phyloP scores from a whole-genome alignment of 257 asterid species.

The Ajuga chamaepitys region DNA sequence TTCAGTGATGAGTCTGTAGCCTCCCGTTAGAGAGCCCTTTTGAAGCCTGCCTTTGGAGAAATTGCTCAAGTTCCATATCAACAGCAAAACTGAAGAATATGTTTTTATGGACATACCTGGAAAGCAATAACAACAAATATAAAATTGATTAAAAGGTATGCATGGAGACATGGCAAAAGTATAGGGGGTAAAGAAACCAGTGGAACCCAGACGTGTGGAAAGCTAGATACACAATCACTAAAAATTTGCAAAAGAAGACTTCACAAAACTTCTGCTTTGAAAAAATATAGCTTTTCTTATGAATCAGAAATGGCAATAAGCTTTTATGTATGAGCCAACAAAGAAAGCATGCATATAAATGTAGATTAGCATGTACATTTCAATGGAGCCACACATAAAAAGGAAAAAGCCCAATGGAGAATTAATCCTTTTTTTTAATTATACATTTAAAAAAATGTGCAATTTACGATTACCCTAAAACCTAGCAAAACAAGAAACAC shows the following conservation, averaged over 20 bases:
- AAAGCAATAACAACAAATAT: constrained; percentile 17
- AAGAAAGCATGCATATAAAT: background rate
- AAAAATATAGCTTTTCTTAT: background rate
- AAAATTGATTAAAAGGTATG: background rate
- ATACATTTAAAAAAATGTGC: background rate
- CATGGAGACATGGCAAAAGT: background rate
- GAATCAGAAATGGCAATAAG: background rate
- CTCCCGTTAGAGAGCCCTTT: constrained; percentile 43
- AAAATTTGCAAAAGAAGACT: background rate
- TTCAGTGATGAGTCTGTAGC: constrained; percentile 20
- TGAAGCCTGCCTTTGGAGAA: constrained; percentile 43
- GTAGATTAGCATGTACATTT: background rate
- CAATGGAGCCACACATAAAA: no score
- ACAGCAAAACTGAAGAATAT: constrained; percentile 96
- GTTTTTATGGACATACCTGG: constrained; percentile 94
- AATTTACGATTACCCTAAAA: background rate
- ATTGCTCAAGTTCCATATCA: constrained; percentile 73
- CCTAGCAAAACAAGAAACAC: background rate
- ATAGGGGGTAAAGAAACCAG: background rate
- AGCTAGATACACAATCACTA: constrained; percentile 5
- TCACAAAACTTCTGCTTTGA: background rate
- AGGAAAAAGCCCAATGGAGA: no score
- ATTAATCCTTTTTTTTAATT: no score
- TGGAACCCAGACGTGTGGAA: background rate
- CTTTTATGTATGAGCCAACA: background rate